Evolutionary conservation across 345 rosid species (phyloP).

Genomic region (Gynandropsis gynandra): DNA sequence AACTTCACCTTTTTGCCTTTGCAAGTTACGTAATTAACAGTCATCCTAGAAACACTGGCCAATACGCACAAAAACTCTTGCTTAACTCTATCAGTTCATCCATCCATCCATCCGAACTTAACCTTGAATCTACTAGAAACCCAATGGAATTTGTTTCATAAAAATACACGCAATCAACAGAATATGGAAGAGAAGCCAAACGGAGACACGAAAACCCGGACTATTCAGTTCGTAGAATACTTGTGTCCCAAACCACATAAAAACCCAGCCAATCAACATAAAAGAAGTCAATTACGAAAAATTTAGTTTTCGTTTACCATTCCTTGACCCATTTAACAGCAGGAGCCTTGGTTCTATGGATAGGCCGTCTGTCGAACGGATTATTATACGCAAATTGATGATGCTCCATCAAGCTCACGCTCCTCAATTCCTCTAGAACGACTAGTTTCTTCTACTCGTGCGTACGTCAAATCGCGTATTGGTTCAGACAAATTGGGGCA

Average conservation of each 20-base stretch:
- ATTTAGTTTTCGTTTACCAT: constrained; percentile 40
- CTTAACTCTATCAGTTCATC: no score
- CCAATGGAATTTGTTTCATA: no score
- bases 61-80: no score
- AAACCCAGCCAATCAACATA: background rate
- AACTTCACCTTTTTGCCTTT: no score
- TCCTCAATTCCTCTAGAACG: background rate
- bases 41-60: no score
- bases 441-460: background rate
- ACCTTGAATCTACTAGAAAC: no score
- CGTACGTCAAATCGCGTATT: background rate
- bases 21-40: no score
- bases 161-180: no score
- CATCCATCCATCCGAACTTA: no score
- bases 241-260: background rate
- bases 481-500: background rate
- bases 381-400: constrained; percentile 40
- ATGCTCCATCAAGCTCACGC: constrained; percentile 18
- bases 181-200: no score
- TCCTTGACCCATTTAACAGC: constrained; percentile 80
- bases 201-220: no score
- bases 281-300: background rate
- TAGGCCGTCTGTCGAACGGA: constrained; percentile 69
- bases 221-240: no score
- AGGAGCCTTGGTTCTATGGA: constrained; percentile 59